A percentile compares a stretch with the other conserved stretches of the same genome.
These are phyloP conservation scores for Viola pubescens DNA, from an alignment of 441 rosid species.

Conservation along the genomic window DNA sequence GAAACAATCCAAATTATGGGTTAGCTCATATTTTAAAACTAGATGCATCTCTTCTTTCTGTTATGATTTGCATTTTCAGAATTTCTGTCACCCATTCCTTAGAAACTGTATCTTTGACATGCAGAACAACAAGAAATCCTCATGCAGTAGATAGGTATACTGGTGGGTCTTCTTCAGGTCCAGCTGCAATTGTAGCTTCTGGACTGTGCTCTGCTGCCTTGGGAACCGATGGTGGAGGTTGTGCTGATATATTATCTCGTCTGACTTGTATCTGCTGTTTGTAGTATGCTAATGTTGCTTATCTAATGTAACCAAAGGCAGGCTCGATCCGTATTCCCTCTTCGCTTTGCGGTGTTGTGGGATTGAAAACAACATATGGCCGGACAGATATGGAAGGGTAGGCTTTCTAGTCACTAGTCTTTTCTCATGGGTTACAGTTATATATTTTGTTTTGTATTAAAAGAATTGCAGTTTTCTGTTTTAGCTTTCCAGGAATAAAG, in stretches of 20 bases:
- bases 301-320: slow-evolving; percentile 27
- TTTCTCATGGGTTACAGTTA: background rate
- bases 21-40: slow-evolving; percentile 25
- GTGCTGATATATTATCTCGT: slow-evolving; percentile 17
- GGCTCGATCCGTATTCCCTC: slow-evolving; percentile 84
- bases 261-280: slow-evolving; percentile 11
- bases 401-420: background rate
- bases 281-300: slow-evolving; percentile 11
- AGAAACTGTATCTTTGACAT: too few relatives aligned
- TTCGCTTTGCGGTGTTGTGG: slow-evolving; percentile 79
- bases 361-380: slow-evolving; percentile 81
- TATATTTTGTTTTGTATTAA: background rate
- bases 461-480: background rate
- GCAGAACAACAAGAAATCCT: slow-evolving; percentile 84
- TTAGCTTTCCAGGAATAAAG: background rate
- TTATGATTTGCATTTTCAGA: slow-evolving; percentile 2
- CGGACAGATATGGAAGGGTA: slow-evolving; percentile 75
- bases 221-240: slow-evolving; percentile 97
- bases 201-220: slow-evolving; percentile 88
- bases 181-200: slow-evolving; percentile 85
- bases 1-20: slow-evolving; percentile 88
- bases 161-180: slow-evolving; percentile 92
- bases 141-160: slow-evolving; percentile 73
- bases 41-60: background rate
- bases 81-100: background rate